phyloP scores from a whole-genome alignment of 345 rosid species.

The Eucalyptus brandiana region DNA sequence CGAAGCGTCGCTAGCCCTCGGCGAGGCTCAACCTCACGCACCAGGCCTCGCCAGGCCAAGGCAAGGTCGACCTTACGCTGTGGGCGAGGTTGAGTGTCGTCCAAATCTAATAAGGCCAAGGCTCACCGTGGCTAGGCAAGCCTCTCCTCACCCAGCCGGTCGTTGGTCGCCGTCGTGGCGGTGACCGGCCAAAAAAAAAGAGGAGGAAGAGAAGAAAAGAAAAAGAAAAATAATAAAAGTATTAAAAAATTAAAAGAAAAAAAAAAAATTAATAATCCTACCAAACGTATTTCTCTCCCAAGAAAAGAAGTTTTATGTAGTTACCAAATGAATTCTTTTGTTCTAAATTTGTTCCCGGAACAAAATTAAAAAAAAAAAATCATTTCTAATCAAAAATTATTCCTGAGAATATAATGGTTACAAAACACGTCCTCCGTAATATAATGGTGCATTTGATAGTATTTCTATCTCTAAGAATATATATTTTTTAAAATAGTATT shows the following conservation, averaged over 20 bases:
- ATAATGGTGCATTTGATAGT: rapidly evolving
- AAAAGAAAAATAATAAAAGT: too few relatives aligned
- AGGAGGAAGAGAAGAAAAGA: too few relatives aligned
- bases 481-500: rapidly evolving
- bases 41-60: rapidly evolving
- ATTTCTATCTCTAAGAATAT: rapidly evolving
- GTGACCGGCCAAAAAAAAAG: rapidly evolving
- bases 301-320: rapidly evolving
- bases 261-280: too few relatives aligned
- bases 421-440: rapidly evolving
- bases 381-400: too few relatives aligned
- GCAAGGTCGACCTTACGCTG: rapidly evolving
- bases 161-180: rapidly evolving
- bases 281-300: rapidly evolving
- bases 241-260: too few relatives aligned
- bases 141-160: rapidly evolving
- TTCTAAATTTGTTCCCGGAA: too few relatives aligned
- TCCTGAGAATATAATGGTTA: rapidly evolving
- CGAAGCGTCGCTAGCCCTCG: rapidly evolving
- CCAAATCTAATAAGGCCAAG: rapidly evolving
- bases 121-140: rapidly evolving
- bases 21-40: rapidly evolving
- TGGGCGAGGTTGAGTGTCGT: rapidly evolving
- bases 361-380: too few relatives aligned
- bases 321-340: rapidly evolving